Base-by-base conservation (phyloP, 75 land plant genomes). In the Pseudotsuga menziesii region DNA sequence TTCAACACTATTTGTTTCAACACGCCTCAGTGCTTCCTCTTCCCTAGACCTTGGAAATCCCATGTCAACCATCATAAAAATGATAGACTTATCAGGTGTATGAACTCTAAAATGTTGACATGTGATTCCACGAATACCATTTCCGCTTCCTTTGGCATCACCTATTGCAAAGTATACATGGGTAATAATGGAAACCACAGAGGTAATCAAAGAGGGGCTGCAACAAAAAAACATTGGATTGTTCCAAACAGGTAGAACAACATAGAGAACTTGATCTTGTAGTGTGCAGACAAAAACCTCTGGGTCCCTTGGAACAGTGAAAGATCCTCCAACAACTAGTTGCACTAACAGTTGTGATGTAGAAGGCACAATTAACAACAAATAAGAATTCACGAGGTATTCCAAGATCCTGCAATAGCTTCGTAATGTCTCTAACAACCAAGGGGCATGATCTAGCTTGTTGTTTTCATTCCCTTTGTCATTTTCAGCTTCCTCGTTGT, bases 11-110 rank as follows among this genome's bases (percentile, higher is more conserved):
- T 90, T 92, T 81, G 86, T 70, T 57, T 85, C 95, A 22, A 92
- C 94, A 5, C 84, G 79, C 63, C 97, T 84, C 36, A 96, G 63
- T 56, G 99, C 99, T 78, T 90, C 99, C 78, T 96, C 99, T 55
- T 90, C 99, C 74, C 95, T 89, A 1, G 91, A 79, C 69, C 99
- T 87, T 59, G 91, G 52, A 78, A 96, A 92, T 1, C 99, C 99
- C 99, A 96, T 96, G 73, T 96, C 99, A 75, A 94, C 97, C 57
- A 96, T 92, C 48, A 83, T 88, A n/a, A 89, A 78, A 77, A 96
- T 89, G 20, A 93, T 77, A 63, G 84, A 78, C 83, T 96, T 97
- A 87, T 96, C 95, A 44, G 90, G 97, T 27, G 95, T 93, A 35
- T 89, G 91, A 23, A 82, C 82, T 35, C 78, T 74, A 19, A 85